Base-by-base conservation (phyloP, 805 yeast species). In the Saturnispora quitensis region DNA sequence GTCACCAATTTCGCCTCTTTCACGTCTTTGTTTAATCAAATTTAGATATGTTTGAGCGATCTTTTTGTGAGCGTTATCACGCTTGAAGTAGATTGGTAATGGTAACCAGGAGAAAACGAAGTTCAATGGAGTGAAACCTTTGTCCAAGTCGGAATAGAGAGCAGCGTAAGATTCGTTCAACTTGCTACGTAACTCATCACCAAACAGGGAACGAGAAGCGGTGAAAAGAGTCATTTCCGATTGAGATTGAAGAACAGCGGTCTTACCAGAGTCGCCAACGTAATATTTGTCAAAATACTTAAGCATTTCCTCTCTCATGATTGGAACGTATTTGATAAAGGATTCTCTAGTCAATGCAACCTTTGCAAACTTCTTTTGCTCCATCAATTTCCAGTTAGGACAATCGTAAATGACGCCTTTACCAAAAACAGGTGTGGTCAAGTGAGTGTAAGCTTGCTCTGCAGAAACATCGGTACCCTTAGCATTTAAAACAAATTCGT, bases 371-470 rank as follows among this genome's bases (percentile, higher is more conserved):
- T 89, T 93, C 80, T 93, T 93, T 71, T 93, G 99, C 68, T 93
- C 99, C 99, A 93, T 93, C 63, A 93, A 78, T 59, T 89, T 81
- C 62, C 81, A 72, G 72, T 93, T 93, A 56, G 99, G 89, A 71
- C 97, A 91, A 72, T 93, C 99, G 67, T 93, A 93, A 50, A 93
- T 86, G 50, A 93, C 99, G 62, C 98, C 99, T 64, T 89, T 82
- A 61, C 99, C 99, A 60, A 93, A 93, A 15, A 89, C 97, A 13
- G 99, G 99, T n/a, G 98, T 91, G n/a, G 99, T 93, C 69, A 93
- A 77, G 66, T 90, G 97, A 56, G 84, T 77, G 73, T 93, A 93
- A 40, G 97, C 98, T 47, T 86, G 97, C 68, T 93, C 98, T 46
- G 99, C 99, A 47, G 89, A 83, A 24, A 90, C 98, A 61, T 89